Base-by-base conservation (phyloP, 163 green algal species). In the Chlorella variabilis region DNA sequence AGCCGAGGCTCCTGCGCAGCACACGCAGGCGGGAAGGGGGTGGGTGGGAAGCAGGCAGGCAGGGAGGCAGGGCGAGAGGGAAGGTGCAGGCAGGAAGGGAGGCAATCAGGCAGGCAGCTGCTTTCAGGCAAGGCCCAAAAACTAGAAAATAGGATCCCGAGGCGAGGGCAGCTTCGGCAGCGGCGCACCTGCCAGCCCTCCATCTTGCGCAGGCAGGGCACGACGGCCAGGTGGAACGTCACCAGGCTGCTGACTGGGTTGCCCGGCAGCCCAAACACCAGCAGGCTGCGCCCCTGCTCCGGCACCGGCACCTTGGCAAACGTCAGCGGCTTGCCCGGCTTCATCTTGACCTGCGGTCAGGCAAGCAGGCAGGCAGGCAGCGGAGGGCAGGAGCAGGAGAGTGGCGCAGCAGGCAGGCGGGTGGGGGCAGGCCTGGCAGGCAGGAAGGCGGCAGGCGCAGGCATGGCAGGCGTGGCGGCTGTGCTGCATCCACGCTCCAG, bases 301-400 rank as follows among this genome's bases (percentile, higher is more conserved):
- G 73, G 59, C 29, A 90, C 45, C 9, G 86, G 65, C 25, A 98
- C 74, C 1, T 94, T 98, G 20, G 96, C 97, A 91, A 99, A 99
- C 0, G 96, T 99, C 34, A 98, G 91, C 8, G 97, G 97, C 86
- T 99, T 99, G 51, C 97, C 97, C 0, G 97, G 97, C 86, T 99
- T 99, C 97, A 99, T 99, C 59, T 85, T 84, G 41, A 89, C 82
- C 71, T 79, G 71, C 34, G 54, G 18, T 11, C 18, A 15, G 54
- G 54, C 38, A 2, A 9, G 29, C 6, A 65, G 33, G 5, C 36
- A 31, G 20, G 65, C 36, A 6, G 7, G 4, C 4, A 7, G 1
- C 1, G 1, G 65, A 56, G 23, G 1, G 38, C 4, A 36, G 27
- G 6, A 38, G 27, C 18, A 38, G 27, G 59, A n/a, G 38, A 6